Percentiles rank a stretch among this genome's conserved stretches.
phyloP scores from a whole-genome alignment of 2,329 filamentous ascomycete genomes.

The Teratosphaeria destructans region DNA sequence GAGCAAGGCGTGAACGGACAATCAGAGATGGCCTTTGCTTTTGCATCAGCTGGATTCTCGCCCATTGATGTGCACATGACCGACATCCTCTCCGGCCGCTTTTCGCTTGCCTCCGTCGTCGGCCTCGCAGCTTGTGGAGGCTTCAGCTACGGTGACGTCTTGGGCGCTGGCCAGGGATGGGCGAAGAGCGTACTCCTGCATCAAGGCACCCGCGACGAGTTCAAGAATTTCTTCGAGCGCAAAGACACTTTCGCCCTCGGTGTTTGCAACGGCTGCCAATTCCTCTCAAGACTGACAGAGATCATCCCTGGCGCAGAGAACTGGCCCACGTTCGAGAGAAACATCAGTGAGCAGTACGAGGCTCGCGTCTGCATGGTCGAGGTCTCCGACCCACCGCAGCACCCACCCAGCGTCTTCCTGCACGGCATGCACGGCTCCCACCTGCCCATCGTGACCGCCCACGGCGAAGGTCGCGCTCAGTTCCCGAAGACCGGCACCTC shows the following conservation, averaged over 20 bases:
- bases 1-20: slow-evolving; percentile 95
- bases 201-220: slow-evolving; percentile 61
- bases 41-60: slow-evolving; percentile 81
- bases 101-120: slow-evolving; percentile 70
- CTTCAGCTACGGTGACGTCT: slow-evolving; percentile 86
- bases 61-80: slow-evolving; percentile 95
- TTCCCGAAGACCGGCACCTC: slow-evolving; percentile 40
- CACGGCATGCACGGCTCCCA: slow-evolving; percentile 75
- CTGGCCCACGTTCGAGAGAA: slow-evolving; percentile 83
- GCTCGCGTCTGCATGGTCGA: slow-evolving; percentile 77
- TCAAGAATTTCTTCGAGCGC: slow-evolving; percentile 75
- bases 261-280: slow-evolving; percentile 96
- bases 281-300: slow-evolving; percentile 71
- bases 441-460: slow-evolving; percentile 77
- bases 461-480: slow-evolving; percentile 76
- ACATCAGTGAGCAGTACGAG: slow-evolving; percentile 81
- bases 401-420: slow-evolving; percentile 66
- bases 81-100: slow-evolving; percentile 67
- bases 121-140: slow-evolving; percentile 92
- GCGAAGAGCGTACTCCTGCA: slow-evolving; percentile 87
- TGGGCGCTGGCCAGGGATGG: slow-evolving; percentile 95
- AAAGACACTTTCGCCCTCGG: slow-evolving; percentile 86
- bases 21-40: slow-evolving; percentile 96
- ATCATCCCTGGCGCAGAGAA: slow-evolving; percentile 71
- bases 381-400: slow-evolving; percentile 49